These are phyloP conservation scores for Tremellales sp. DNA, from an alignment of 1,284 basidiomycete genomes.

Conservation along the genomic window DNA sequence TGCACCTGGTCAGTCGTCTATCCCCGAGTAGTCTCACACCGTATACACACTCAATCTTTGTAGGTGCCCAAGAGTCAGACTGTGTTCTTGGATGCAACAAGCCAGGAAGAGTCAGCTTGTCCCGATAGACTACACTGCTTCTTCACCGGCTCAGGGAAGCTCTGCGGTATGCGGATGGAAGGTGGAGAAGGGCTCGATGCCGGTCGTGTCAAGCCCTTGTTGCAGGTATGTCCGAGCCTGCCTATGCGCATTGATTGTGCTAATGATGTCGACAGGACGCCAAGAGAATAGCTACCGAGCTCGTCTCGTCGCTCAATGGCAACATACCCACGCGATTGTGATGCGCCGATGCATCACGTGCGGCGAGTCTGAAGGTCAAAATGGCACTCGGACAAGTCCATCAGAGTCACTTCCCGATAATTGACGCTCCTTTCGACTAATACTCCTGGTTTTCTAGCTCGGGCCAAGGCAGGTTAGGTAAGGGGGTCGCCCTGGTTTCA, in stretches of 20 bases:
- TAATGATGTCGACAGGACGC: slow-evolving; percentile 8
- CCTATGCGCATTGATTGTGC: background rate
- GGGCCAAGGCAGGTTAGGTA: too few relatives aligned
- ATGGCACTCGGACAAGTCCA: too few relatives aligned
- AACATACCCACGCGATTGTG: slow-evolving; percentile 8
- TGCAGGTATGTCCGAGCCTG: slow-evolving; percentile 16
- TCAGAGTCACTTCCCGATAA: too few relatives aligned
- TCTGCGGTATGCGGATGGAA: slow-evolving; percentile 44
- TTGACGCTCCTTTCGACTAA: too few relatives aligned
- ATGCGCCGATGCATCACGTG: too few relatives aligned
- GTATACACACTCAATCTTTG: background rate
- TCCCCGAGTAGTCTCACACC: background rate
- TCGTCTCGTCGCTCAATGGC: slow-evolving; percentile 21
- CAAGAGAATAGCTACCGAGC: slow-evolving; percentile 18
- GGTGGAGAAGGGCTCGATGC: slow-evolving; percentile 35
- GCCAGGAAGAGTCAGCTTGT: slow-evolving; percentile 45
- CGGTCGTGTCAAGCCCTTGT: slow-evolving; percentile 25
- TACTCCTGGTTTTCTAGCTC: too few relatives aligned
- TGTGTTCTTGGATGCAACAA: slow-evolving; percentile 44
- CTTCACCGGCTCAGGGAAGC: slow-evolving; percentile 28
- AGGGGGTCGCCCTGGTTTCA: too few relatives aligned
- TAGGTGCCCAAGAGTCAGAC: slow-evolving; percentile 27
- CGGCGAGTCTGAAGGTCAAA: too few relatives aligned
- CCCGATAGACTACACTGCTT: slow-evolving; percentile 40
- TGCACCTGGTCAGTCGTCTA: slow-evolving; percentile 36